phyloP scores from a whole-genome alignment of 176 grass and related monocot genomes.

The Triticum aestivum region IWGSC_CS_RefSeq_v2.1 NC_057806.1:338674237-338674736 shows the following conservation, averaged over 20 bases:
- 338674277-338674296: neutral
- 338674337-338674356: neutral
- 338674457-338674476: slow-evolving; percentile 78
- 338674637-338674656: slow-evolving; percentile 93
- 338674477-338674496: slow-evolving; percentile 95
- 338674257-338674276: neutral
- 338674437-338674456: slow-evolving; percentile 62
- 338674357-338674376: neutral
- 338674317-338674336: neutral
- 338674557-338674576: slow-evolving; percentile 31
- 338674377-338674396: neutral
- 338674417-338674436: neutral
- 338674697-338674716: no score
- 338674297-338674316: neutral
- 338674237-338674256: neutral
- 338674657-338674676: slow-evolving; percentile 69
- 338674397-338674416: neutral
- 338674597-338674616: slow-evolving; percentile 61
- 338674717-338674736: no score
- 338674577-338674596: slow-evolving; percentile 96
- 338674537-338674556: neutral
- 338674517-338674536: neutral
- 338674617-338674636: slow-evolving; percentile 92
- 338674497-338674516: slow-evolving; percentile 37
- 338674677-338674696: neutral